Evolutionary conservation across 441 rosid species (phyloP).

Genomic region (Omphalea diandra): DNA sequence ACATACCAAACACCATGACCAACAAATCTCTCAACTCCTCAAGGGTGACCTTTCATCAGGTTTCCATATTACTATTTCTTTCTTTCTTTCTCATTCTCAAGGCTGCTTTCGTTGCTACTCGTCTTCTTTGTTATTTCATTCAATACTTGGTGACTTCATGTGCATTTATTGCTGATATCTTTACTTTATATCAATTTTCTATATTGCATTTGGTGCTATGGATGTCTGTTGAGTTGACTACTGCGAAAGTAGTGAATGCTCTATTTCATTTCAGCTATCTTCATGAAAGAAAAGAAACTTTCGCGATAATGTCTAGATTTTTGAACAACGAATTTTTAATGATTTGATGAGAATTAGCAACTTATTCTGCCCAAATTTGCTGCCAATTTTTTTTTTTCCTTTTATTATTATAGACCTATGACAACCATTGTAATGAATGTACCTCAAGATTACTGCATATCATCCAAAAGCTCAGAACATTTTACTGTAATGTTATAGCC

Average conservation of each 20-base stretch:
- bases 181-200: background rate
- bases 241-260: background rate
- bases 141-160: background rate
- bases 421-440: background rate
- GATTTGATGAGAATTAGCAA: background rate
- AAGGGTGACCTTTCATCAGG: conserved; percentile 53
- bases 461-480: background rate
- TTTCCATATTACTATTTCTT: conserved; percentile 17
- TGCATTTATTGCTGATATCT: no score
- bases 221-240: background rate
- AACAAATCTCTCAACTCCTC: conserved; percentile 33
- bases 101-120: background rate
- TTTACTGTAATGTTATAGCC: background rate
- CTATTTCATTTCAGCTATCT: background rate
- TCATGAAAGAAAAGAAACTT: background rate
- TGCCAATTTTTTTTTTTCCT: background rate
- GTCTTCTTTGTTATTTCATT: background rate
- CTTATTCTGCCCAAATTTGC: background rate
- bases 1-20: conserved; percentile 42
- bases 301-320: background rate
- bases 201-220: background rate
- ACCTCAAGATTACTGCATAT: background rate
- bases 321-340: background rate
- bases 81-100: background rate
- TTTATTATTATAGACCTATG: background rate